Base-by-base conservation (phyloP, 768 basidiomycete species). In the Tricholoma flavovirens region DNA sequence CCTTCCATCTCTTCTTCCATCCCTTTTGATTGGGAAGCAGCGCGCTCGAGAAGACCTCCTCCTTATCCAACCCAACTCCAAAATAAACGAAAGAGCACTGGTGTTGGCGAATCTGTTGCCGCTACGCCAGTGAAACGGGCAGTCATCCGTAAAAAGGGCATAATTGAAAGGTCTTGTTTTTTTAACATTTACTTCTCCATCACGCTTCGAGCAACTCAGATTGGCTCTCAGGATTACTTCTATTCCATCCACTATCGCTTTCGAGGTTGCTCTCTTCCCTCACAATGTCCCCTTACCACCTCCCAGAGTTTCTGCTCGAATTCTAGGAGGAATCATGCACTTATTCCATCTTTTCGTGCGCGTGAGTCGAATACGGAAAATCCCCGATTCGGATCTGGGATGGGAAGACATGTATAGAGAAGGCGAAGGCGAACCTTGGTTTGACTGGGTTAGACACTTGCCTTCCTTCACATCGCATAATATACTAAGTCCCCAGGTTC, bases 11-110 rank as follows among this genome's bases (percentile, higher is more conserved):
- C 90, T 5, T 85, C 87, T 1, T 86, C 87, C 6, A 69, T 78
- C 8, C 87, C 90, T 0, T 93, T 93, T 63, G 90, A 93, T 72
- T 93, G 91, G 91, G 86, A 88, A 29, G 90, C 91, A 0, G 91
- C 84, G 11, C 77, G 86, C n/a, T 77, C 82, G 0, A 75, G 80
- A 50, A 77, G 77, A 58, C 84, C 88, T 3, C 82, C 90, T 3
- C 90, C 90, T 3, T 93, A 87, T 75, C 76, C 75, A 2, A 83
- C 84, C 0, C 88, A 88, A 2, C 66, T 77, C 6, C 71, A 72
- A 51, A 75, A 66, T 51, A 82, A 78, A 40, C 77, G 77, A 59
- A 70, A 73, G 63, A 72, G 78, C 67, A 63, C 76, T 61, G 71
- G 69, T 55, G 69, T 54, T 57, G 63, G 60, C 4, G 65, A 64